phyloP scores from a whole-genome alignment of 495 filamentous ascomycete species.

The Penicillium nucicola region DNA sequence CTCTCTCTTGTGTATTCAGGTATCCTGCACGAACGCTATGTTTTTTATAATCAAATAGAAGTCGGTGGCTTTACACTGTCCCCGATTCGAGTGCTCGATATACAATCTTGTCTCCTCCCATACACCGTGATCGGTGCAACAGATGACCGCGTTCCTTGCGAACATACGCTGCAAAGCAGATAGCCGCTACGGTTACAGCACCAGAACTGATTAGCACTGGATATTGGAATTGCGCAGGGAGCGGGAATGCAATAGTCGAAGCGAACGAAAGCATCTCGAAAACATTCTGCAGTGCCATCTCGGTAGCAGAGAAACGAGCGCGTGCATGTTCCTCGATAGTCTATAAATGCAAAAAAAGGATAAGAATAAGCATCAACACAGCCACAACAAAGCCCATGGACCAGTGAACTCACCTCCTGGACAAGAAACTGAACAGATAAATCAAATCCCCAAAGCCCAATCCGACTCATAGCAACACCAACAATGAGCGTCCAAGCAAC shows the following conservation, averaged over 20 bases:
- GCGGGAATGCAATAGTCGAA: slow-evolving; percentile 56
- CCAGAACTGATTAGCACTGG: slow-evolving; percentile 55
- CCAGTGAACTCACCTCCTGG: slow-evolving; percentile 51
- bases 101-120: slow-evolving; percentile 20
- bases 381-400: neutral
- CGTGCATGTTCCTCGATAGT: slow-evolving; percentile 47
- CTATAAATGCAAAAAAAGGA: too few relatives aligned
- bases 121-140: slow-evolving; percentile 45
- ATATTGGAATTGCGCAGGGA: slow-evolving; percentile 57
- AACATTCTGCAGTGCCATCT: slow-evolving; percentile 59
- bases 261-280: slow-evolving; percentile 64
- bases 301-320: slow-evolving; percentile 59
- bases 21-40: neutral
- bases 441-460: slow-evolving; percentile 70
- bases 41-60: neutral
- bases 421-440: slow-evolving; percentile 61
- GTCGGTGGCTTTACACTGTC: neutral
- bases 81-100: slow-evolving; percentile 1
- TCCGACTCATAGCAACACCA: slow-evolving; percentile 54
- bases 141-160: slow-evolving; percentile 59
- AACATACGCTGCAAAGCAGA: slow-evolving; percentile 55
- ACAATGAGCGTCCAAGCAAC: slow-evolving; percentile 46
- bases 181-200: slow-evolving; percentile 47
- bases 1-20: too few relatives aligned
- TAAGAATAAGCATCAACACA: neutral